phyloP scores from a whole-genome alignment of 2,329 filamentous ascomycete species.

The Ustulina deusta region DNA sequence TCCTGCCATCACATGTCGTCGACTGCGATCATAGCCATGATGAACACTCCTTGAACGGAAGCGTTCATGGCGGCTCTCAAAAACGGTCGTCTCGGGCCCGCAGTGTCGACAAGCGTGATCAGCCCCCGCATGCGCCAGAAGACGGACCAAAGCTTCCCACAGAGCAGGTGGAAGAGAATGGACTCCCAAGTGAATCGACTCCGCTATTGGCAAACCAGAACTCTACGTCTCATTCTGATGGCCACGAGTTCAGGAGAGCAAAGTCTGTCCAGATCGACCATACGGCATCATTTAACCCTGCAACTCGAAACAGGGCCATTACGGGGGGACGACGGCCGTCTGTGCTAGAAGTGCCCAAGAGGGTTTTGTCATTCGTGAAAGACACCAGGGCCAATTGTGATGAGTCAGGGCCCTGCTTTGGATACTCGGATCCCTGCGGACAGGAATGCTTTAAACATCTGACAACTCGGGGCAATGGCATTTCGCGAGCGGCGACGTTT shows the following conservation, averaged over 20 bases:
- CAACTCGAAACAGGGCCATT: slow-evolving; percentile 45
- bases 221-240: slow-evolving; percentile 43
- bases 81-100: slow-evolving; percentile 46
- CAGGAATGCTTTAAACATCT: slow-evolving; percentile 74
- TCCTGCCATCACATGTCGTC: slow-evolving; percentile 82
- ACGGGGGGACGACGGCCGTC: slow-evolving; percentile 62
- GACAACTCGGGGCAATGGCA: slow-evolving; percentile 53
- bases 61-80: slow-evolving; percentile 44
- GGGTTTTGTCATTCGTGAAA: slow-evolving; percentile 73
- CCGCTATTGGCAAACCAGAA: slow-evolving; percentile 57
- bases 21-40: slow-evolving; percentile 82
- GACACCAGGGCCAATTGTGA: slow-evolving; percentile 74
- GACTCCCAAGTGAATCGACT: slow-evolving; percentile 58
- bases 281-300: slow-evolving; percentile 37
- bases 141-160: slow-evolving; percentile 31
- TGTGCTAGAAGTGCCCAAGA: slow-evolving; percentile 65
- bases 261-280: slow-evolving; percentile 42
- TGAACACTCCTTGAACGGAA: slow-evolving; percentile 57
- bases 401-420: slow-evolving; percentile 70
- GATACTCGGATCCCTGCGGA: slow-evolving; percentile 74
- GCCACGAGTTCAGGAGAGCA: slow-evolving; percentile 47
- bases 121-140: slow-evolving; percentile 32
- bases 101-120: slow-evolving; percentile 41
- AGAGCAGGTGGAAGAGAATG: slow-evolving; percentile 38
- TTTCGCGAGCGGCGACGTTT: slow-evolving; percentile 53